Evolutionary conservation across 2,329 filamentous ascomycete species (phyloP).

Genomic region (Trichoderma afroharzianum): DNA sequence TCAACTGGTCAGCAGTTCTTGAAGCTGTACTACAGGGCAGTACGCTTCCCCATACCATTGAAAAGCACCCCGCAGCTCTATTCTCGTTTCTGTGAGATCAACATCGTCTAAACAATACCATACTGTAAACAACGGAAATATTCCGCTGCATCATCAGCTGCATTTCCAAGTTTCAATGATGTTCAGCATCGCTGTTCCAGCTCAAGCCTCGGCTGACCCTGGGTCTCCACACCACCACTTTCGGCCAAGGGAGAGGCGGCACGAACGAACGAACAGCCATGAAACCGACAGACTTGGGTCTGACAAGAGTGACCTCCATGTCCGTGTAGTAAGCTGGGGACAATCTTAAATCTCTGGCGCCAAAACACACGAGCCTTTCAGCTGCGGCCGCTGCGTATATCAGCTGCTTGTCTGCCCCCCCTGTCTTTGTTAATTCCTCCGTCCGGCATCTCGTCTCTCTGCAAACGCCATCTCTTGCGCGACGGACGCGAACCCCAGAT

Average conservation of each 20-base stretch:
- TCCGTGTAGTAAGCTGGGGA: neutral
- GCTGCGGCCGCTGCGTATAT: neutral
- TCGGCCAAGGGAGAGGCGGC: neutral
- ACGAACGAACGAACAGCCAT: neutral
- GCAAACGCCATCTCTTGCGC: neutral
- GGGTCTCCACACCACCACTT: neutral
- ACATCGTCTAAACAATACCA: neutral
- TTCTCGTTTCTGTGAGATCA: neutral
- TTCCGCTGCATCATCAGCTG: slow-evolving; percentile 3
- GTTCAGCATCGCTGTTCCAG: neutral
- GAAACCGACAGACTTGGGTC: neutral
- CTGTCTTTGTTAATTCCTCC: neutral
- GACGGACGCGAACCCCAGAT: neutral
- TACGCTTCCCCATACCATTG: neutral
- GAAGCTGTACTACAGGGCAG: neutral
- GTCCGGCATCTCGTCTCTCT: neutral
- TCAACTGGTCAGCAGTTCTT: neutral
- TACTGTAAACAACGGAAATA: neutral
- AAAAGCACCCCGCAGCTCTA: neutral
- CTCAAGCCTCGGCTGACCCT: slow-evolving; percentile 6
- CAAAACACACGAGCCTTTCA: neutral
- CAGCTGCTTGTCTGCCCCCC: neutral
- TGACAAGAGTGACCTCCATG: neutral
- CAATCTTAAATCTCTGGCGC: neutral
- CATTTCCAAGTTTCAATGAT: neutral